Conservation (phyloP, 1,284 basidiomycete species). For the Lentinula novae-zelandiae region DNA sequence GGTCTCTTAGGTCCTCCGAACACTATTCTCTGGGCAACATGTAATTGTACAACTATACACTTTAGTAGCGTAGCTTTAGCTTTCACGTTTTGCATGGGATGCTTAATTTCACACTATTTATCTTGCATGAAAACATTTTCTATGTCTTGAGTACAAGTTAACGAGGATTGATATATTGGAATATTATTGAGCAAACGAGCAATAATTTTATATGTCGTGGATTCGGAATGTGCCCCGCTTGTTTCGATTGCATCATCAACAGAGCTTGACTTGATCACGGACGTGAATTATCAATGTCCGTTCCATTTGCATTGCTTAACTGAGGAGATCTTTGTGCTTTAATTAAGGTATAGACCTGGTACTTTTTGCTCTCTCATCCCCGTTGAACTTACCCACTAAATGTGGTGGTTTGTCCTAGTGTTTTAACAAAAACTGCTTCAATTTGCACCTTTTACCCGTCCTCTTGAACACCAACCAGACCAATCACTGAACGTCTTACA, state of each 20-base stretch:
- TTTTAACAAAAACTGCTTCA: not conserved
- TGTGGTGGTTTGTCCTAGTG: not conserved
- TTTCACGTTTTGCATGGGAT: not conserved
- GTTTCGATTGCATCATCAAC: not conserved
- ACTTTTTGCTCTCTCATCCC: not conserved
- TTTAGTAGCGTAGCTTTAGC: not conserved
- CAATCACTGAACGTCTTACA: not conserved
- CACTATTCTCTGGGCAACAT: not conserved
- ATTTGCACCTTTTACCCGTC: not conserved
- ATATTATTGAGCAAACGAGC: not conserved
- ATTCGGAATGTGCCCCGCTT: not conserved
- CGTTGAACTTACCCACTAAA: not conserved
- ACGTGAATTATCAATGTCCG: not conserved
- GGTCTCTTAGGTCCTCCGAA: not conserved
- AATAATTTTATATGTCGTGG: not conserved
- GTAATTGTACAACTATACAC: constrained; percentile 7
- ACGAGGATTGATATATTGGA: not conserved
- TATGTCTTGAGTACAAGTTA: too few species aligned
- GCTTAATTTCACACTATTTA: constrained; percentile 3
- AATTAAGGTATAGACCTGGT: not conserved
- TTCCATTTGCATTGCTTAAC: not conserved
- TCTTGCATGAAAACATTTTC: not conserved
- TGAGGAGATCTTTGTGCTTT: not conserved
- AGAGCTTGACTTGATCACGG: not conserved
- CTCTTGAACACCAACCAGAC: not conserved